A percentile compares a stretch with the other conserved stretches of the same genome.
Evolutionary conservation across 257 asterid species (phyloP).

Genomic region (Petunia axillaris): DNA sequence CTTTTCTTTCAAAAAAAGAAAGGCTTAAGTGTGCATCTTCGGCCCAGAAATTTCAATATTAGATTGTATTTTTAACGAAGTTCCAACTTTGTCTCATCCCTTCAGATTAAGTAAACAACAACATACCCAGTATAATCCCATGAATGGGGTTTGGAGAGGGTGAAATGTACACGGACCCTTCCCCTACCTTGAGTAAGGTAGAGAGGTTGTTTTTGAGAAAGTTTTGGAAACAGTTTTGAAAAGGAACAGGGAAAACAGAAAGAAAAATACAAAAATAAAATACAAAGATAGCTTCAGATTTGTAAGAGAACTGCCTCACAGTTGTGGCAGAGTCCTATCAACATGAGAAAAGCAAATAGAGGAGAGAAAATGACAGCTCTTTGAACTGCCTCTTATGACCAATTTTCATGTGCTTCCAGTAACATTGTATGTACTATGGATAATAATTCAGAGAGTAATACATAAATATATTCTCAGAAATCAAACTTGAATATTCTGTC

Average conservation of each 20-base stretch:
- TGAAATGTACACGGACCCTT: no score
- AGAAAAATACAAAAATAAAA: no score
- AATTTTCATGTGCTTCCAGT: neutral
- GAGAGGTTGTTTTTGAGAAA: no score
- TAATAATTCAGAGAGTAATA: neutral
- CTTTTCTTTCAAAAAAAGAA: neutral
- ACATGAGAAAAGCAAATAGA: neutral
- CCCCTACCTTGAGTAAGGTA: no score
- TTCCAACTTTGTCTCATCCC: neutral
- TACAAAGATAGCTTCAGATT: no score
- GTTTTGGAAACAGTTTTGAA: no score
- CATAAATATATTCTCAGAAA: no score
- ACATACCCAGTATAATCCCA: no score
- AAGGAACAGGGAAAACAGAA: no score
- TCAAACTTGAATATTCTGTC: no score
- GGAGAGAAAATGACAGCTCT: constrained; percentile 2
- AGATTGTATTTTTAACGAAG: neutral
- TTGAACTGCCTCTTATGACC: neutral
- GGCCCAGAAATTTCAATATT: neutral
- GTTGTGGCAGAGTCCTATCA: neutral
- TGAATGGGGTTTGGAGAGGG: no score
- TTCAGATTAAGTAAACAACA: neutral
- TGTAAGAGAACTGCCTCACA: neutral
- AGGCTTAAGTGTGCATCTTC: neutral
- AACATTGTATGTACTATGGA: neutral